These are phyloP conservation scores for Pharnaceum exiguum DNA, from an alignment of 148 eudicot genomes.

Conservation along the genomic window DNA sequence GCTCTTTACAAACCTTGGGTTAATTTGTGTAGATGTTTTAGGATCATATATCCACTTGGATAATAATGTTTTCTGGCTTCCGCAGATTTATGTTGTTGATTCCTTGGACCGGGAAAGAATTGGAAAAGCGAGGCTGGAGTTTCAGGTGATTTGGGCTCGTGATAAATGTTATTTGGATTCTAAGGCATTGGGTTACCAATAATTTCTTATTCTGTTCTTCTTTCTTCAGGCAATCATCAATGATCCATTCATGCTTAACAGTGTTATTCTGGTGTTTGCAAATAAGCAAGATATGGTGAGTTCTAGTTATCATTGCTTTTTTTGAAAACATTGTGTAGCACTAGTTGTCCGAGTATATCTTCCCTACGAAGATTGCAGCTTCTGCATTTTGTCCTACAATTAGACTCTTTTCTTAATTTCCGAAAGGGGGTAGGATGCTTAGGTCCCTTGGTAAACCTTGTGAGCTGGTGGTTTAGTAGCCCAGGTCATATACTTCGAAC, in stretches of 20 bases:
- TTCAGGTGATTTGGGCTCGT: conserved; percentile 74
- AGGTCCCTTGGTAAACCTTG: too few species aligned
- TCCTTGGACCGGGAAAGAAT: conserved; percentile 97
- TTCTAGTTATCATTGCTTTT: conserved; percentile 6
- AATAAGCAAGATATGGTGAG: conserved; percentile 98
- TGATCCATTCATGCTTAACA: conserved; percentile 97
- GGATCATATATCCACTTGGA: background rate
- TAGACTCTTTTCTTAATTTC: too few species aligned
- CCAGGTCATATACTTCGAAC: background rate
- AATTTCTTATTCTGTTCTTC: conserved; percentile 16
- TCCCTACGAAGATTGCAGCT: too few species aligned
- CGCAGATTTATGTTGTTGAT: conserved; percentile 98
- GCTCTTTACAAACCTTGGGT: background rate
- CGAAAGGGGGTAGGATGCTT: background rate
- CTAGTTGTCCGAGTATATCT: too few species aligned
- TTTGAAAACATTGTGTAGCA: background rate
- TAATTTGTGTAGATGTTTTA: background rate
- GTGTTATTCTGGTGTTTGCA: conserved; percentile 94
- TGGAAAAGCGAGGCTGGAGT: conserved; percentile 84
- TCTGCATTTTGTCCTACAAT: background rate
- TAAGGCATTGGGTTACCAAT: conserved; percentile 8
- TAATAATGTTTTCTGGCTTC: conserved; percentile 1
- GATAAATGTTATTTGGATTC: conserved; percentile 6
- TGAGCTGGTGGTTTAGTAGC: background rate
- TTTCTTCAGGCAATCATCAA: conserved; percentile 76